These are phyloP conservation scores for Davidsoniella australis DNA, from an alignment of 2,329 filamentous ascomycete genomes.

Conservation along the genomic window DNA sequence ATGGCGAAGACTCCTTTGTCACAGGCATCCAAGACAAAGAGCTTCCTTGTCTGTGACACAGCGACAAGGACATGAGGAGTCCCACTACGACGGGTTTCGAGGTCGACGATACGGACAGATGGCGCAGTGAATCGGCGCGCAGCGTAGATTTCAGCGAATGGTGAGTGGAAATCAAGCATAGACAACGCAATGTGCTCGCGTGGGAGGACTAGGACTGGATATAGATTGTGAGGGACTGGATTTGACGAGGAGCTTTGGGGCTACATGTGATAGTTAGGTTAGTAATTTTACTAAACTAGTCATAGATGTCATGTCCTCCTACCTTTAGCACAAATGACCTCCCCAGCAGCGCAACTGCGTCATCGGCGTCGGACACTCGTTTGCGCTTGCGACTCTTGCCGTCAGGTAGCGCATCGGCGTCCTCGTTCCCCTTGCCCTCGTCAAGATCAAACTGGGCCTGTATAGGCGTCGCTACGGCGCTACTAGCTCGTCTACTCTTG, in stretches of 20 bases:
- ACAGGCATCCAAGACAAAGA: slow-evolving; percentile 11
- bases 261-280: slow-evolving; percentile 20
- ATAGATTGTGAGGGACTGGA: slow-evolving; percentile 35
- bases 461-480: slow-evolving; percentile 1
- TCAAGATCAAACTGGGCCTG: slow-evolving; percentile 4
- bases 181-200: slow-evolving; percentile 44
- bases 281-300: background rate
- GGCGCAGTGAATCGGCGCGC: slow-evolving; percentile 42
- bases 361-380: slow-evolving; percentile 8
- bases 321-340: slow-evolving; percentile 8
- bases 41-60: slow-evolving; percentile 3
- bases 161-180: slow-evolving; percentile 38
- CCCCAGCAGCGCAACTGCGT: slow-evolving; percentile 7
- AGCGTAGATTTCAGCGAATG: slow-evolving; percentile 30
- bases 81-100: slow-evolving; percentile 40
- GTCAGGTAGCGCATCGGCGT: background rate
- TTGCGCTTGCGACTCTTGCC: slow-evolving; percentile 8
- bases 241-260: slow-evolving; percentile 37
- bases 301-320: background rate
- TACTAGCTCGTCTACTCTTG: slow-evolving; percentile 1
- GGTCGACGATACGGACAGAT: slow-evolving; percentile 44
- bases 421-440: slow-evolving; percentile 2
- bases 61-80: slow-evolving; percentile 38
- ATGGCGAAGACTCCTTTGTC: slow-evolving; percentile 42
- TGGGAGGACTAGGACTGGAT: slow-evolving; percentile 44